Base-by-base conservation (phyloP, 2,329 filamentous ascomycete genomes). In the Penicillium psychrosexuale region DNA sequence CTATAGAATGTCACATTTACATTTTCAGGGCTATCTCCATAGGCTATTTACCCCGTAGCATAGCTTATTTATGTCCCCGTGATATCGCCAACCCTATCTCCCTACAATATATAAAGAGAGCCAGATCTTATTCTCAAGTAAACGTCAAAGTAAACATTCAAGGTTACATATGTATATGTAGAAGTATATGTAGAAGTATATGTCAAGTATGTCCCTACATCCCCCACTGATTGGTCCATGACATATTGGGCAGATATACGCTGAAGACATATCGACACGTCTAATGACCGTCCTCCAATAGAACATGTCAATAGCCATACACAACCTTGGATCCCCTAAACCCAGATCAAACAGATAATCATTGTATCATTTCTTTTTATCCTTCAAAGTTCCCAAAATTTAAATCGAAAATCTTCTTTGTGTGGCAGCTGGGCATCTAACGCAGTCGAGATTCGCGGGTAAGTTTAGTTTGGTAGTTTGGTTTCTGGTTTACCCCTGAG, bases 331-430 rank as follows among this genome's bases (percentile, higher is more conserved):
- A 46, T 52, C 44, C 22, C 9, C 22, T 7, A 52, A 50, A 54
- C 43, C 43, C 31, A 48, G 36, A 49, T 53, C 48, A 39, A 31
- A 55, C 49, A 63, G 57, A 65, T 65, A 61, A 65, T 61, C 62
- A 43, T 47, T 55, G 39, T 53, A 61, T 64, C 62, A 61, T 65
- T 49, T 60, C 62, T 54, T 55, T 37, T 0, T 8, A 33, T 24
- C 31, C 31, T 24, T 24, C 12, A 12, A 13, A 15, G 1, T 11
- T 19, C 3, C 9, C 3, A 15, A 28, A 31, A 1, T 19, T 7
- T 6, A 31, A 44, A 42, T 30, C 36, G 37, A 37, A 27, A 37
- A 24, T 24, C 22, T 5, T 42, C 27, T 39, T 42, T 56, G 53
- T 46, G 53, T 48, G 54, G 54, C 27, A 15, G 39, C 31, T 15